Evolutionary conservation across 352 stramenopile genomes (phyloP).

Genomic region (Blastocystis sp.): DNA sequence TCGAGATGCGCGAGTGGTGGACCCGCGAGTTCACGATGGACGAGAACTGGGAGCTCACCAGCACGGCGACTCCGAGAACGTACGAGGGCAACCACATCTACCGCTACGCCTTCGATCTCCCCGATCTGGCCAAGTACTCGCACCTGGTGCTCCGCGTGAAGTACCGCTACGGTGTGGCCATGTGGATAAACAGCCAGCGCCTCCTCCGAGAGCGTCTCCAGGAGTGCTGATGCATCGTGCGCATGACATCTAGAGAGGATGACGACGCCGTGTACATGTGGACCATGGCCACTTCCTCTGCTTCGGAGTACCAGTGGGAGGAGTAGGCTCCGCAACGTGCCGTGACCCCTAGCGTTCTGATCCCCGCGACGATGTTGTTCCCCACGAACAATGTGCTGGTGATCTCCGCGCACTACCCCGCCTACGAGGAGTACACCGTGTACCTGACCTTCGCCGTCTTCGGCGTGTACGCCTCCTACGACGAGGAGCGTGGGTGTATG

Average conservation of each 20-base stretch:
- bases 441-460: conserved; percentile 1
- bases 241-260: neutral
- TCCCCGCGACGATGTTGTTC: neutral
- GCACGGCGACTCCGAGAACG: neutral
- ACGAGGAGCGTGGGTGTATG: neutral
- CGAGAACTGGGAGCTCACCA: neutral
- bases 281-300: neutral
- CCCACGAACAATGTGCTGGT: neutral
- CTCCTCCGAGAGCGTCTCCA: conserved; percentile 1
- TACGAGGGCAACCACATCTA: neutral
- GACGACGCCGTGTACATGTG: neutral
- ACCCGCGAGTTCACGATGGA: conserved; percentile 7
- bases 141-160: conserved; percentile 31
- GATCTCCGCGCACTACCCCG: neutral
- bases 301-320: neutral
- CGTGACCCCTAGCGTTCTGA: neutral
- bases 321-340: neutral
- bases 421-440: neutral
- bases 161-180: conserved; percentile 2
- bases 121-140: conserved; percentile 20
- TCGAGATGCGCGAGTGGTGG: conserved; percentile 3
- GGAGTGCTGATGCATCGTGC: neutral
- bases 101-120: conserved; percentile 43
- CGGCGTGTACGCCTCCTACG: conserved; percentile 15
- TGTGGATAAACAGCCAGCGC: conserved; percentile 32